A percentile compares a stretch with the other conserved stretches of the same genome.
Conservation (phyloP, 78 protist genomes). For the Dictyostelium discoideum region dicty_2.7 NC_007091.3:4766001-4766500, state of each 20-base stretch:
- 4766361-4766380: neutral
- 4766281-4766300: neutral
- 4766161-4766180: neutral
- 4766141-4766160: neutral
- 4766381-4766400: neutral
- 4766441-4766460: neutral
- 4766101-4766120: no score
- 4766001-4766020: neutral
- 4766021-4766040: no score
- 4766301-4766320: neutral
- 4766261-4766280: neutral
- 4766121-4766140: no score
- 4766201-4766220: neutral
- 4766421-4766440: neutral
- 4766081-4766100: no score
- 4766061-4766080: neutral
- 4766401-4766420: neutral
- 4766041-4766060: no score
- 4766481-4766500: neutral
- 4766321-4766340: neutral
- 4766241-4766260: neutral
- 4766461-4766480: neutral
- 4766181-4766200: neutral
- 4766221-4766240: neutral
- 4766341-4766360: slow-evolving; percentile 11